Evolutionary conservation across 176 grass and related monocot genomes (phyloP).

Genomic region (Oryza longistaminata): DNA sequence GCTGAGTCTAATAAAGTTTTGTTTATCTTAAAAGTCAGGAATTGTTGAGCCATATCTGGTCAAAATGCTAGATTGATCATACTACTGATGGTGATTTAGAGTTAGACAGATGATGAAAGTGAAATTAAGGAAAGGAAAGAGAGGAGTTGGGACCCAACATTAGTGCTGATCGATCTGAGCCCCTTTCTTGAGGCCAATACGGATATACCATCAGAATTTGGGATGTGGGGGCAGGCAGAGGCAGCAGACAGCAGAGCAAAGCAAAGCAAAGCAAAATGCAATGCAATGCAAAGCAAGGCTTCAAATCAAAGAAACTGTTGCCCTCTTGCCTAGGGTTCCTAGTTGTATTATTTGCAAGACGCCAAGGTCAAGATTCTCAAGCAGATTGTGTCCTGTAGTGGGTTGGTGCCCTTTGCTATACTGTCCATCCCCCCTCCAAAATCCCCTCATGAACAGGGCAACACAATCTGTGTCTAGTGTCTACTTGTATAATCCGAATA

Average conservation of each 20-base stretch:
- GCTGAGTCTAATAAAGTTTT: too few species aligned
- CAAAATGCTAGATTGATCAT: not conserved
- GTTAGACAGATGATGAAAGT: not conserved
- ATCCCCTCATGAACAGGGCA: constrained; percentile 20
- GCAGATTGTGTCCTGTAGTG: constrained; percentile 51
- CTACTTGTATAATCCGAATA: not conserved
- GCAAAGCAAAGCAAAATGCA: not conserved
- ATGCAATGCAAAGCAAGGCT: constrained; percentile 24
- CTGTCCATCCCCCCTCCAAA: not conserved
- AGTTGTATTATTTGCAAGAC: constrained; percentile 50
- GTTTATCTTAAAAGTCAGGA: too few species aligned
- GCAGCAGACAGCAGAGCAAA: not conserved
- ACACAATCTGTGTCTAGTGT: not conserved
- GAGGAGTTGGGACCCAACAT: not conserved
- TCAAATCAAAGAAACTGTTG: constrained; percentile 59
- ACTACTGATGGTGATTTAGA: not conserved
- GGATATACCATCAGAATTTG: constrained; percentile 6
- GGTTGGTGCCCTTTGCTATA: constrained; percentile 27
- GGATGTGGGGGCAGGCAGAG: constrained; percentile 18
- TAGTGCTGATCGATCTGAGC: constrained; percentile 30
- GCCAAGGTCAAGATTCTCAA: constrained; percentile 96
- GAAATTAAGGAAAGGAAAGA: not conserved
- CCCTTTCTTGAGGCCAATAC: constrained; percentile 23
- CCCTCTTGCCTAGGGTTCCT: constrained; percentile 45
- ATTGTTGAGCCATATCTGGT: not conserved